These are phyloP conservation scores for Fusarium tanahbumbuense DNA, from an alignment of 2,329 filamentous ascomycete genomes.

Conservation along the genomic window DNA sequence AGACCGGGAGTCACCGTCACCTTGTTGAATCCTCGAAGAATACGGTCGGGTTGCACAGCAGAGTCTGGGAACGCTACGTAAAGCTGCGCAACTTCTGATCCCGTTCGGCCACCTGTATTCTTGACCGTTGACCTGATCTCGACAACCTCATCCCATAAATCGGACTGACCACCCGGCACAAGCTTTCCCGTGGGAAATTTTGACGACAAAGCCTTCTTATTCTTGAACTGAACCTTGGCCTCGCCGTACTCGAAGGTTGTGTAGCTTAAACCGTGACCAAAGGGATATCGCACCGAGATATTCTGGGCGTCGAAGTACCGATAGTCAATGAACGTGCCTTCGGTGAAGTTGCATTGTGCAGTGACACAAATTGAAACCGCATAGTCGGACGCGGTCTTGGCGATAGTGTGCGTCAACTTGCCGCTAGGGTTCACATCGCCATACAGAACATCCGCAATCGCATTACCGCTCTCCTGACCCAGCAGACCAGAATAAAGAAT, in stretches of 20 bases:
- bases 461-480: slow-evolving; percentile 64
- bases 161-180: not conserved
- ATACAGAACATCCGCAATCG: not conserved
- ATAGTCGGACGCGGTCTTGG: not conserved
- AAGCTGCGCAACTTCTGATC: not conserved
- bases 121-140: not conserved
- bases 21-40: not conserved
- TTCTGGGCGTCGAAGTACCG: not conserved
- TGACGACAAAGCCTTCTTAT: not conserved
- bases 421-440: not conserved
- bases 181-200: not conserved
- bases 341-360: not conserved
- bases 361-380: not conserved
- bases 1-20: not conserved
- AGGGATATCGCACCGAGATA: not conserved
- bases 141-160: not conserved
- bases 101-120: not conserved
- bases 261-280: not conserved
- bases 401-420: not conserved
- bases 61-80: not conserved
- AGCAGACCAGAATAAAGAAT: slow-evolving; percentile 76
- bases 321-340: not conserved
- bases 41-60: not conserved
- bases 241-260: not conserved
- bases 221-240: not conserved